phyloP scores from a whole-genome alignment of 768 basidiomycete species.

The Suillus brevipes region DNA sequence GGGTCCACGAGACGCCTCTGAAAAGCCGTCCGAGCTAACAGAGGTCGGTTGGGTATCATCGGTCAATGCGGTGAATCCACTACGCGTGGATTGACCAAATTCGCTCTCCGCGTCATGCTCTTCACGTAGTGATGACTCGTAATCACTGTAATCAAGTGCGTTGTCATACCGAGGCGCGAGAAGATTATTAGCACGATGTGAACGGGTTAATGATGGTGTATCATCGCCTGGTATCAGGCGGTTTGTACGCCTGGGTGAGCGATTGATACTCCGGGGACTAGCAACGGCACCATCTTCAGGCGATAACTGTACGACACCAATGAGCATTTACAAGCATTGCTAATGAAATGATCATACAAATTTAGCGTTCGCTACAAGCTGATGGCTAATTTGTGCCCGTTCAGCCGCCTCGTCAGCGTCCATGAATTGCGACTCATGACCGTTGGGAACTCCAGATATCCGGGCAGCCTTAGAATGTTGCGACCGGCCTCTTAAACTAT shows the following conservation, averaged over 20 bases:
- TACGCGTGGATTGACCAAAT: slow-evolving; percentile 48
- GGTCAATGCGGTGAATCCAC: slow-evolving; percentile 35
- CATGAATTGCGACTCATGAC: slow-evolving; percentile 80
- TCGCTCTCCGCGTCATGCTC: slow-evolving; percentile 59
- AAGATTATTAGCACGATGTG: slow-evolving; percentile 43
- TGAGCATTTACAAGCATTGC: slow-evolving; percentile 16
- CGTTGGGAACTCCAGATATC: slow-evolving; percentile 43
- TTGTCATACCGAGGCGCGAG: slow-evolving; percentile 47
- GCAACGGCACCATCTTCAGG: slow-evolving; percentile 59
- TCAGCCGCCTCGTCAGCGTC: slow-evolving; percentile 85
- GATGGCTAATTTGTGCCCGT: slow-evolving; percentile 85
- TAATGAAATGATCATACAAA: slow-evolving; percentile 47
- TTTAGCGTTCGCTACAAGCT: slow-evolving; percentile 71
- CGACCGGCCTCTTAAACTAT: slow-evolving; percentile 32
- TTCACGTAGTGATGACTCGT: slow-evolving; percentile 45
- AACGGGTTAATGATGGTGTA: slow-evolving; percentile 40
- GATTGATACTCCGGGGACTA: slow-evolving; percentile 67
- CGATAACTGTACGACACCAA: slow-evolving; percentile 49
- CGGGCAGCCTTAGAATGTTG: slow-evolving; percentile 38
- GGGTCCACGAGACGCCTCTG: slow-evolving; percentile 36
- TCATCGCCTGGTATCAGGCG: slow-evolving; percentile 35
- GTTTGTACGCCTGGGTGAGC: slow-evolving; percentile 61
- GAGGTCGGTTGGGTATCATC: slow-evolving; percentile 61
- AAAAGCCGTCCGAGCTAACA: slow-evolving; percentile 45
- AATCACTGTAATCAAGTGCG: slow-evolving; percentile 40